Evolutionary conservation across 2,329 filamentous ascomycete genomes (phyloP), one percentile per base, ranked within the genome.

Genomic region (Acephala macrosclerotiorum): DNA sequence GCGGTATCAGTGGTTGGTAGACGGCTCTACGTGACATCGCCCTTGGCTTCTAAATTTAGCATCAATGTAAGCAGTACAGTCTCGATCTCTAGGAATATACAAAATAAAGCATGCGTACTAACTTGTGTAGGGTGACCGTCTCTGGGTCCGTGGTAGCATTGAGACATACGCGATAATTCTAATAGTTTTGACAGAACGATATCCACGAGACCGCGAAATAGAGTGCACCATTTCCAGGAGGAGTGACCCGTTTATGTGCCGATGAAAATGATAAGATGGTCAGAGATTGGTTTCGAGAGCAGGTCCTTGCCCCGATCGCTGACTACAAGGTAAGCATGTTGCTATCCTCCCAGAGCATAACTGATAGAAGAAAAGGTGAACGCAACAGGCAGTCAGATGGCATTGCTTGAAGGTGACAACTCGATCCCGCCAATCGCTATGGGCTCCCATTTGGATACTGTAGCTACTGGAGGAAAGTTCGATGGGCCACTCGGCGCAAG

Each of bases 401-500:
- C 91, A 1, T 82, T 92, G 6, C 84, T 89, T 1, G 84, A 87
- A 2, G 91, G 84, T 53, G 55, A 57, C 11, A 79, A 81, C 12
- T 81, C 86, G 25, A 84, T 85, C 3, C 82, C 86, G 6, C 85
- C 91, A 0, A 91, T 89, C 2, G 91, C 87, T 61, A 89, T 87
- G 42, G 91, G 91, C 1, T 90, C 87, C 7, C 91, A 94, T 75
- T 76, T 90, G 1, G 88, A 90, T 71, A 89, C 87, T 0, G 87
- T 89, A 29, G 86, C 86, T 1, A 78, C 77, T 66, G 67, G 69
- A 20, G 68, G n/a, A 49, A 79, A 90, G 18, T 93, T 93, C 66
- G 91, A 93, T 73, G 92, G 92, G 0, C 92, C 95, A 33, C 77
- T 95, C 0, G 92, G 92, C 4, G 84, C 95, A 18, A 86, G 91